Evolutionary conservation across 2,329 filamentous ascomycete species (phyloP).

Genomic region (Aspergillus candidus): DNA sequence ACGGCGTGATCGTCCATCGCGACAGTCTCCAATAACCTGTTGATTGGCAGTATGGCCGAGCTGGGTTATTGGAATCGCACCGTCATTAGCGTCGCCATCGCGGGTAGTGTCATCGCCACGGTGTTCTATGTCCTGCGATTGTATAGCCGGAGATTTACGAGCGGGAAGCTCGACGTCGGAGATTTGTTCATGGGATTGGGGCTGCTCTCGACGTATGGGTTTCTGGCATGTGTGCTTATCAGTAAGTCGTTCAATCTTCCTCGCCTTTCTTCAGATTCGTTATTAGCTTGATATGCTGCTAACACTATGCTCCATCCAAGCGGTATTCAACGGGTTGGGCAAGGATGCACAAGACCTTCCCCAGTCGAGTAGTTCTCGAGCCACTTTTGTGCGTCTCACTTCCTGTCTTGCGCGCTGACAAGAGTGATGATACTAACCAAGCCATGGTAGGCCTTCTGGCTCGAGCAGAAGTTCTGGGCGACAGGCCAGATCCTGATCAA

Average conservation of each 20-base stretch:
- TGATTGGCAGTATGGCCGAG: too few species aligned
- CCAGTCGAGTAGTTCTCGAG: background rate
- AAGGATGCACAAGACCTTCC: conserved; percentile 2
- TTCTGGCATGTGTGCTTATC: background rate
- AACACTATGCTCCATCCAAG: background rate
- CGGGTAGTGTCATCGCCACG: background rate
- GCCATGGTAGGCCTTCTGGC: conserved; percentile 1
- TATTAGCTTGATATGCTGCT: too few species aligned
- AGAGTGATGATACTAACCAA: background rate
- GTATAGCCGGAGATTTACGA: conserved; percentile 1
- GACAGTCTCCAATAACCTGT: too few species aligned
- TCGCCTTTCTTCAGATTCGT: background rate
- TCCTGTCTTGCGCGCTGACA: too few species aligned
- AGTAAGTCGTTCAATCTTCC: background rate
- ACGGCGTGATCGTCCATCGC: too few species aligned
- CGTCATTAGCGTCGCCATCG: conserved; percentile 3
- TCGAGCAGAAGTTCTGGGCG: conserved; percentile 5
- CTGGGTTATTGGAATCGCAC: conserved; percentile 2
- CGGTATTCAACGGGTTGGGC: conserved; percentile 4
- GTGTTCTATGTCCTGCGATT: conserved; percentile 2
- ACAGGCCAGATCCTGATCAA: conserved; percentile 4
- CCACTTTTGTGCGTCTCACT: background rate
- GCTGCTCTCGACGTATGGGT: conserved; percentile 2
- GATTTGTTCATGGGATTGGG: conserved; percentile 5
- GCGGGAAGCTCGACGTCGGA: background rate